Evolutionary conservation across 306 rosid genomes (phyloP), one percentile per base, ranked within the genome.

Genomic region (Pueraria montana): DNA sequence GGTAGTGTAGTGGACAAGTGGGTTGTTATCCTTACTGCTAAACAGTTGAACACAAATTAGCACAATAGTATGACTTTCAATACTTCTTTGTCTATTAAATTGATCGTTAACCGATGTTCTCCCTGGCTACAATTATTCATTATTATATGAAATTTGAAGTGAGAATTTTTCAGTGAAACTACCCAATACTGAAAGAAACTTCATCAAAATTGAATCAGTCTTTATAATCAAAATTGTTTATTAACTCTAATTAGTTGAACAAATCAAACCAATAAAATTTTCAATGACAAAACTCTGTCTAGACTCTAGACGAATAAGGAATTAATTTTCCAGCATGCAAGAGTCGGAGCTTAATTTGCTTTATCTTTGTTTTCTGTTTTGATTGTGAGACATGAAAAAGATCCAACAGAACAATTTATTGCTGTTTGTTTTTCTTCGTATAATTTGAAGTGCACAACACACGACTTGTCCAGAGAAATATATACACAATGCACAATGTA

Each of bases 381-480:
- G n/a, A 26, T 26, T 61, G 38, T 26, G 38, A 26, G 38, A 13
- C 20, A 62, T 62, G 40, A 27, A 62, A 62, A 62, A 1, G 11
- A 62, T 14, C 69, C 11, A 62, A 62, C 42, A 62, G 3, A 61
- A 61, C 9, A 21, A 62, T 13, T 13, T 30, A 62, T 12, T 62
- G 40, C 4, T 27, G 18, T 61, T 27, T 62, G 69, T 14, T 62
- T 61, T 13, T 61, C 65, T 24, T 12, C 11, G n/a, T 24, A 26
- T 61, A 18, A 61, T 61, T 24, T 61, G 65, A 61, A 61, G 67
- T 26, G 67, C 67, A 61, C 67, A 24, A 61, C 38, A 24, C 67
- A 24, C 26, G 38, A 3, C 67, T 62, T 62, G 69, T 62, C 69
- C 10, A 5, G 1, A 62, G 43, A 38, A 38, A 27, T 14, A 62